Evolutionary conservation across 495 filamentous ascomycete genomes (phyloP).

Genomic region (Aspergillus homomorphus): DNA sequence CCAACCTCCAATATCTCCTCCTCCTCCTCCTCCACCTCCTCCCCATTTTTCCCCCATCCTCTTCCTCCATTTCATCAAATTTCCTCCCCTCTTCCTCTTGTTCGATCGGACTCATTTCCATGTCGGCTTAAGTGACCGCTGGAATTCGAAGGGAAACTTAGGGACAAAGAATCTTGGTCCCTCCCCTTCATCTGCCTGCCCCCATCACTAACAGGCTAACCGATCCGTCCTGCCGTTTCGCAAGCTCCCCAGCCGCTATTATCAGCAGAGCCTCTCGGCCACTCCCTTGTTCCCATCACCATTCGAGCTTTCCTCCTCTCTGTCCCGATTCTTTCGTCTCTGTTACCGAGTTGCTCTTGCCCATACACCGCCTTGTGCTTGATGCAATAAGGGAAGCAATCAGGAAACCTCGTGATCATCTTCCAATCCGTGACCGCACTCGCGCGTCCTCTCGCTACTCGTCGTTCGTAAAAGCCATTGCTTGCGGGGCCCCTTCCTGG

Average conservation of each 20-base stretch:
- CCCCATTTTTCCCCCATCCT: neutral
- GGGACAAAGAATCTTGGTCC: neutral
- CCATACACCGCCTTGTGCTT: slow-evolving; percentile 5
- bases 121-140: neutral
- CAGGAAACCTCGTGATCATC: neutral
- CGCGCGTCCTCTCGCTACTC: slow-evolving; percentile 12
- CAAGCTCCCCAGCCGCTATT: slow-evolving; percentile 11
- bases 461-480: slow-evolving; percentile 18
- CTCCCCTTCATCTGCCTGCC: neutral
- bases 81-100: neutral
- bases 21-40: slow-evolving; percentile 8
- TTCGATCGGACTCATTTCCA: neutral
- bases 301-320: slow-evolving; percentile 13
- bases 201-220: neutral
- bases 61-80: neutral
- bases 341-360: neutral
- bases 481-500: slow-evolving; percentile 27
- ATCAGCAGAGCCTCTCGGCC: slow-evolving; percentile 23
- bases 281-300: slow-evolving; percentile 13
- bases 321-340: slow-evolving; percentile 7
- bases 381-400: neutral
- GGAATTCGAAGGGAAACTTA: neutral
- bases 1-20: slow-evolving; percentile 3
- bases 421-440: slow-evolving; percentile 7
- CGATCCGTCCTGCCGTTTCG: slow-evolving; percentile 10